Conservation (phyloP, 108 stramenopile species). For the Cyclotella cryptica region DNA sequence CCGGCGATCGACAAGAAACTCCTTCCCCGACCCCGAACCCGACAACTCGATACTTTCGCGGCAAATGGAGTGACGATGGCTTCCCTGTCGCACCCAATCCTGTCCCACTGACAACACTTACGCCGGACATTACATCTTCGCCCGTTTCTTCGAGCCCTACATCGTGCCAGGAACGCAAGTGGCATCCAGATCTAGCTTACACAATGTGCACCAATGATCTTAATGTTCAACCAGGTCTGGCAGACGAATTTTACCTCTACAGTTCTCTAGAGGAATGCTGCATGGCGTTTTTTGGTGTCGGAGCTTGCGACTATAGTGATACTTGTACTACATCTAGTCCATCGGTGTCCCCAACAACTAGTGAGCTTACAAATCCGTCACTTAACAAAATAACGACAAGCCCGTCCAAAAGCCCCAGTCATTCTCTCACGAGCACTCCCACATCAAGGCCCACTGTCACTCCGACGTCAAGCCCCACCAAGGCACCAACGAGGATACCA, state of each 20-base stretch:
- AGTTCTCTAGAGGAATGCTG: neutral
- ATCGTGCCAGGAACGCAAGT: slow-evolving; percentile 1
- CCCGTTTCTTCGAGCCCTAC: neutral
- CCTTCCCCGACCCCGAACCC: slow-evolving; percentile 6
- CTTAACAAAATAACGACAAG: neutral
- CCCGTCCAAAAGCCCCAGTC: neutral
- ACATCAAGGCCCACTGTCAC: neutral
- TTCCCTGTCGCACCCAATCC: neutral
- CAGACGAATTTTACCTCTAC: neutral
- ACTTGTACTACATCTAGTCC: slow-evolving; percentile 4
- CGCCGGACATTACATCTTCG: neutral
- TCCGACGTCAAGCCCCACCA: neutral
- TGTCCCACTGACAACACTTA: neutral
- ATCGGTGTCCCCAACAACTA: neutral
- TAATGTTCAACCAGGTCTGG: too few species aligned
- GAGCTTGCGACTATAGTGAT: neutral
- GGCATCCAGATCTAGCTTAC: slow-evolving; percentile 3
- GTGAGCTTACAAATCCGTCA: neutral
- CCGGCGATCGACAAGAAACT: neutral
- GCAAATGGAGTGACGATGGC: slow-evolving; percentile 12
- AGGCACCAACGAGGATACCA: neutral
- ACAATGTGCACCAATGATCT: slow-evolving; percentile 2
- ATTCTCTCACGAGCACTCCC: neutral
- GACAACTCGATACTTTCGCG: slow-evolving; percentile 8
- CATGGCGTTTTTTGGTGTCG: neutral